These are phyloP conservation scores for Chytriomyces confervae DNA, from an alignment of 192 early-diverging fungal genomes.

Conservation along the genomic window DNA sequence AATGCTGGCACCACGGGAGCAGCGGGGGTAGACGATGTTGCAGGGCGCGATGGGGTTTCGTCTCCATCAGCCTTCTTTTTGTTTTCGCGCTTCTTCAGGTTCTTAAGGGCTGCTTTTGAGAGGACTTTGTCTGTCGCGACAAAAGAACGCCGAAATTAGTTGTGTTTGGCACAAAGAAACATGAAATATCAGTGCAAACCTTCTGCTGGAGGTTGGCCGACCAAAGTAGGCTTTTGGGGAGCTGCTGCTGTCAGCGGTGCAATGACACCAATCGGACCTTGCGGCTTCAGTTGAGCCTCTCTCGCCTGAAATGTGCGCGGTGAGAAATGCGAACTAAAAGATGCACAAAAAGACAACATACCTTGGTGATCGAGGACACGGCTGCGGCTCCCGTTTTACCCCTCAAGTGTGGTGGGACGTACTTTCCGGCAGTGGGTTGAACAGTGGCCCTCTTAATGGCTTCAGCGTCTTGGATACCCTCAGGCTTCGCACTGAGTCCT, in stretches of 20 bases:
- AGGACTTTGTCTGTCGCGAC: slow-evolving; percentile 36
- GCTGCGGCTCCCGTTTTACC: slow-evolving; percentile 49
- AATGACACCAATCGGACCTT: slow-evolving; percentile 44
- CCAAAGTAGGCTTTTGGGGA: slow-evolving; percentile 4
- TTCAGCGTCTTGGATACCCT: slow-evolving; percentile 49
- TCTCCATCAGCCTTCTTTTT: slow-evolving; percentile 52
- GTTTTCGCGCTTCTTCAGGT: slow-evolving; percentile 75
- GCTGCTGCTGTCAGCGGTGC: slow-evolving; percentile 25
- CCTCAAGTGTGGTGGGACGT: slow-evolving; percentile 57
- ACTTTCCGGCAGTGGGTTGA: slow-evolving; percentile 55
- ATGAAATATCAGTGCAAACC: not conserved
- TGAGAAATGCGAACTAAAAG: slow-evolving; percentile 29
- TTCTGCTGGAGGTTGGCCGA: not conserved
- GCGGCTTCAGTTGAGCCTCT: slow-evolving; percentile 37
- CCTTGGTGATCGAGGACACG: slow-evolving; percentile 39
- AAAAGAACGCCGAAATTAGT: not conserved
- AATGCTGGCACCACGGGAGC: slow-evolving; percentile 40
- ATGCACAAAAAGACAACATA: slow-evolving; percentile 39
- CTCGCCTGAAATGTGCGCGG: slow-evolving; percentile 39
- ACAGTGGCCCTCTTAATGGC: slow-evolving; percentile 37
- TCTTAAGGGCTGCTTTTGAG: slow-evolving; percentile 67
- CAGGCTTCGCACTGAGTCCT: slow-evolving; percentile 75
- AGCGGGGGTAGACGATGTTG: slow-evolving; percentile 34
- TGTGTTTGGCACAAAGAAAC: not conserved
- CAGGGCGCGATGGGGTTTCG: slow-evolving; percentile 35